Evolutionary conservation across 2,329 filamentous ascomycete species (phyloP), one percentile per base, ranked within the genome.

Genomic region (Setomelanomma holmii): DNA sequence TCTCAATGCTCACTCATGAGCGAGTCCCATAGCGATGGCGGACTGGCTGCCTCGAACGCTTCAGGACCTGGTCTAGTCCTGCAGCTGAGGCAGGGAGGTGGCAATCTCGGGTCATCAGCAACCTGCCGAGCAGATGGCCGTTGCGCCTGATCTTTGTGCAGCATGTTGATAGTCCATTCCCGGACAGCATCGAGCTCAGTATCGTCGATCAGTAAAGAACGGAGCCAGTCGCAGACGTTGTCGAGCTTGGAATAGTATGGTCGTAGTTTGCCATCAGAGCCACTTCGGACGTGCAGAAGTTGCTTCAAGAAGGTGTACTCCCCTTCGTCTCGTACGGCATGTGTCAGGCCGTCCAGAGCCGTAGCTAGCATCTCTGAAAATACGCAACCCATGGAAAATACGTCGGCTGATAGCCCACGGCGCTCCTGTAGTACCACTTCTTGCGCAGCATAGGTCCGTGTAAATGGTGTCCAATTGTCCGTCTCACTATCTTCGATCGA

Each of bases 341-440:
- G n/a, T n/a, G n/a, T n/a, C n/a, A n/a, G n/a, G n/a, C n/a, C n/a
- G n/a, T 52, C 55, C 6, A 63, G 50, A 2, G 22, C 39, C 14
- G 38, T 40, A 8, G 54, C 55, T 1, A 63, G 45, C 51, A 66
- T 63, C 40, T 67, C 61, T 2, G 51, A 20, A 24, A 52, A 66
- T 0, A 66, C 63, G 30, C 56, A 59, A 4, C 63, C 63, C 11
- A 68, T 50, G 3, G 63, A 65, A 33, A 61, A 68, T 1, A 68
- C 54, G 23, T 68, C 60, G 1, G 64, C 57, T 10, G 47, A 53
- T 3, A 55, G 41, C 4, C 51, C 58, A 4, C 63, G 51, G 6
- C 12, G 40, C 6, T 61, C 54, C 23, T 62, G 55, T 0, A 21
- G 21, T 1, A 56, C 46, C 3, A 67, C 61, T 45, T 67, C 64